Evolutionary conservation across 129 eudicot genomes (phyloP).

Genomic region (Centaurea solstitialis): DNA sequence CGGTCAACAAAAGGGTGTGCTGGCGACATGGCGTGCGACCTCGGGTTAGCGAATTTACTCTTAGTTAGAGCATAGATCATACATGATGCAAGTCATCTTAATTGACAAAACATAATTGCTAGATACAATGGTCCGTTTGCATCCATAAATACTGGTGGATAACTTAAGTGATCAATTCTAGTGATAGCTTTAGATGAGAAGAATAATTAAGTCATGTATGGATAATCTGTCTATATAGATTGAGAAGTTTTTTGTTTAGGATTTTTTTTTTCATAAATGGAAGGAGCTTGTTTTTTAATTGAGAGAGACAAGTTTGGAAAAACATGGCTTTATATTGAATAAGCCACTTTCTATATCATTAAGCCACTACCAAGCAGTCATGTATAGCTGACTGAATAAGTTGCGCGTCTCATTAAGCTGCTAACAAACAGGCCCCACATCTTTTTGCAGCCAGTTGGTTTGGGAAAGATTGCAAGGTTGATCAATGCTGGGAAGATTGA

Average conservation of each 20-base stretch:
- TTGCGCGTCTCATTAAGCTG: too few relatives aligned
- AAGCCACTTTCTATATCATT: too few relatives aligned
- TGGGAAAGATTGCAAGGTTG: constrained; percentile 89
- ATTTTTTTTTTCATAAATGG: too few relatives aligned
- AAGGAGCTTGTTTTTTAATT: too few relatives aligned
- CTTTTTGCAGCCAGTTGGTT: constrained; percentile 89
- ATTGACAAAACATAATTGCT: not conserved
- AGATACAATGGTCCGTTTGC: not conserved
- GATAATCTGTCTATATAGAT: too few relatives aligned
- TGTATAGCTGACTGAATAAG: too few relatives aligned
- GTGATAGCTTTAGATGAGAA: not conserved
- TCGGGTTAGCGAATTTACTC: not conserved
- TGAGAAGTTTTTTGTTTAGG: too few relatives aligned
- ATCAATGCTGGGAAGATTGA: constrained; percentile 97
- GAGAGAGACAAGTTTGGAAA: too few relatives aligned
- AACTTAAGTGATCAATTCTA: not conserved
- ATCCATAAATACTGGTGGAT: not conserved
- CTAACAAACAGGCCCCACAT: not conserved
- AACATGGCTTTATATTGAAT: too few relatives aligned
- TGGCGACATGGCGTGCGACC: too few relatives aligned
- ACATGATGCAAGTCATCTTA: not conserved
- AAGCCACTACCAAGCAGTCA: too few relatives aligned
- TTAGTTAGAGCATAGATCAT: not conserved
- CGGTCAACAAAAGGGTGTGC: too few relatives aligned
- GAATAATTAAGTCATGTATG: not conserved